Evolutionary conservation across 345 rosid genomes (phyloP), one percentile per base, ranked within the genome.

Genomic region (Clausena lansium): DNA sequence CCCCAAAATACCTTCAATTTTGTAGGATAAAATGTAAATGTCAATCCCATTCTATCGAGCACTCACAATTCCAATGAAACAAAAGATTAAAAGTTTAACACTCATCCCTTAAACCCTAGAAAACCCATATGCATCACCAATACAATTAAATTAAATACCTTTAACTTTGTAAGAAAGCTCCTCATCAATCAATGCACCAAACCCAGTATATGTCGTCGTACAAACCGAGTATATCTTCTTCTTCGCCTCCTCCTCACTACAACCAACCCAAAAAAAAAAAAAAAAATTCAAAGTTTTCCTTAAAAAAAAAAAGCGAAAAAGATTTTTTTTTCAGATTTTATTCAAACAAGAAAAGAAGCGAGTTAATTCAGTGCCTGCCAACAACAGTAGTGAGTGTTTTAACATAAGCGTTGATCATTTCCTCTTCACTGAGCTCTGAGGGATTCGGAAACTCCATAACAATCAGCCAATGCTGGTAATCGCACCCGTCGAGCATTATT

Each of bases 221-320:
- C 89, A 89, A 61, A 94, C 99, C 0, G 99, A 96, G 86, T 96
- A 96, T 24, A 96, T 96, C 87, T 86, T 94, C 94, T 94, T 96
- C 91, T 89, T 94, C 52, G 99, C 99, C 85, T 94, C 98, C 67
- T 96, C 99, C 84, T 96, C 99, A 70, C 99, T 94, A 71, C 50
- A 45, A 45, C 50, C 39, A 83, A 81, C 20, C 76, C 22, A 2
- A 77, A 35, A 74, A 32, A 30, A 67, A 33, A 13, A 59, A 7
- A 79, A 68, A 69, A 11, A 4, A n/a, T n/a, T 36, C 7, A 7
- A 72, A 19, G 19, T 61, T 2, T 32, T 28, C 7, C 1, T 13
- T 22, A 22, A 63, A 24, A 14, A 19, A 7, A n/a, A 33, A 79
- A 61, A 54, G 32, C 20, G 75, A 39, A 59, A 32, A 17, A 25